These are phyloP conservation scores for Phytomonas francai DNA, from an alignment of 208 protist genomes.

Conservation along the genomic window DNA sequence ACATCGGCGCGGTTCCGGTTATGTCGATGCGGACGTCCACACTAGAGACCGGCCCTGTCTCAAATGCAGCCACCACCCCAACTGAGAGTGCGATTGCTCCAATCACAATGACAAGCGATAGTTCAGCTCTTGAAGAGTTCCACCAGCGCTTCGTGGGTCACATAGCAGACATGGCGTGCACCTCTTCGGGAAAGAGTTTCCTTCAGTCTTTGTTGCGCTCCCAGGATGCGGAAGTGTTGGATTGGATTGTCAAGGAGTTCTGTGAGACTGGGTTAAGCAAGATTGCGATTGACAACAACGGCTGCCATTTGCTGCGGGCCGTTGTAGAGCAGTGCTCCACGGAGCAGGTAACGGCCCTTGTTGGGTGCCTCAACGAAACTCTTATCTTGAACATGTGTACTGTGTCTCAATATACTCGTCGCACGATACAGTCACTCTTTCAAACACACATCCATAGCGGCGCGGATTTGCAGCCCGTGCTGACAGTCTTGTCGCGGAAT, in stretches of 20 bases:
- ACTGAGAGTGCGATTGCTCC: not conserved
- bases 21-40: constrained; percentile 13
- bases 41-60: not conserved
- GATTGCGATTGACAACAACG: constrained; percentile 58
- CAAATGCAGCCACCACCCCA: not conserved
- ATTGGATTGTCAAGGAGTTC: constrained; percentile 42
- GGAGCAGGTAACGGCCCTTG: constrained; percentile 40
- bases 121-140: constrained; percentile 2
- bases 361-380: constrained; percentile 53
- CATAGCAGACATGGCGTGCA: constrained; percentile 56
- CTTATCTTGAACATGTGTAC: constrained; percentile 76
- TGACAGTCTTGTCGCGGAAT: constrained; percentile 56
- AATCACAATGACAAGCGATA: not conserved
- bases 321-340: constrained; percentile 37
- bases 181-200: constrained; percentile 37
- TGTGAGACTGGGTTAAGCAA: constrained; percentile 29
- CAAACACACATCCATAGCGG: constrained; percentile 22
- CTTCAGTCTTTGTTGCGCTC: constrained; percentile 43
- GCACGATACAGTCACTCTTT: constrained; percentile 65
- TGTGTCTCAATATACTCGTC: constrained; percentile 70
- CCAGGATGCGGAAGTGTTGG: constrained; percentile 30
- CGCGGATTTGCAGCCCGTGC: constrained; percentile 50
- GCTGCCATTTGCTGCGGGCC: constrained; percentile 67
- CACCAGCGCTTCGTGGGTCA: constrained; percentile 17
- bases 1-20: constrained; percentile 19